Percentiles rank a stretch among this genome's conserved stretches.
These are phyloP conservation scores for Theobroma cacao DNA, from an alignment of 345 rosid species.

Conservation along the genomic window DNA sequence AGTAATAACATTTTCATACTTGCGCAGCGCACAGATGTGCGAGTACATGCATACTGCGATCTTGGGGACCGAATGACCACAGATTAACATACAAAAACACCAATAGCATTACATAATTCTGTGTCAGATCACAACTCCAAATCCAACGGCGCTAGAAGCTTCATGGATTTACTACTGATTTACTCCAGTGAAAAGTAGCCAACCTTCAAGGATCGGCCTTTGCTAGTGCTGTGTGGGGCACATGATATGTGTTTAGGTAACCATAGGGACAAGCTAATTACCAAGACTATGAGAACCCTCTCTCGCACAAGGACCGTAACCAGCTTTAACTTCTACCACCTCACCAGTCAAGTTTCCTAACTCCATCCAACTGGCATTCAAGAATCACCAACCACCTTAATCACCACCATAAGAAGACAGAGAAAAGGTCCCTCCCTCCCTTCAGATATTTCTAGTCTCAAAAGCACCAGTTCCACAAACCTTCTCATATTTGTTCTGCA, in stretches of 20 bases:
- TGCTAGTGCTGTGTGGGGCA: not conserved
- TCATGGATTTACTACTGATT: not conserved
- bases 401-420: slow-evolving; percentile 17
- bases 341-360: slow-evolving; percentile 11
- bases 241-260: not conserved
- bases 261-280: not conserved
- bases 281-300: not conserved
- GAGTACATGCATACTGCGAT: slow-evolving; percentile 1
- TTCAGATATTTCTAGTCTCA: slow-evolving; percentile 20
- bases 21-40: slow-evolving; percentile 3
- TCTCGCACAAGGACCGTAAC: not conserved
- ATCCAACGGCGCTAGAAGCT: not conserved
- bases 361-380: slow-evolving; percentile 31
- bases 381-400: slow-evolving; percentile 34
- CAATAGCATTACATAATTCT: not conserved
- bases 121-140: not conserved
- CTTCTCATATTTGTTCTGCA: not conserved
- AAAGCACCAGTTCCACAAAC: not conserved
- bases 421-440: not conserved
- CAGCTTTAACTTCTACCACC: slow-evolving; percentile 20
- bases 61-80: not conserved
- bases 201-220: not conserved
- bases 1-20: not conserved
- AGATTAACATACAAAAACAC: not conserved
- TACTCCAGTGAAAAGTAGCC: not conserved